Conservation (phyloP, 2,329 filamentous ascomycete genomes). For the Microascus cirrosus region DNA sequence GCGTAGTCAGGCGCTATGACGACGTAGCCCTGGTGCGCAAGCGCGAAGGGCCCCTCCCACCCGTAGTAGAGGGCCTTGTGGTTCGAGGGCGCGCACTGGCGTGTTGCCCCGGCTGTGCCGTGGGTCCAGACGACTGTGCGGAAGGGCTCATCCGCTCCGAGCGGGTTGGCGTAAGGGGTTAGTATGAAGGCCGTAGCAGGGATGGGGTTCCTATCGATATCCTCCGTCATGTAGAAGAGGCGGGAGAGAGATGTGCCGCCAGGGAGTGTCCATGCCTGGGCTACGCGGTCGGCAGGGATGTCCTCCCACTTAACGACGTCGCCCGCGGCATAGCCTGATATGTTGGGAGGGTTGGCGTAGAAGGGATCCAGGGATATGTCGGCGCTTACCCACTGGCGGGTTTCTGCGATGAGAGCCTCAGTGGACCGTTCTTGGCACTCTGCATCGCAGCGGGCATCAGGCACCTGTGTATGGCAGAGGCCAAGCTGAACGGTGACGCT, state of each 20-base stretch:
- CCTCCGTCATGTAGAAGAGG: slow-evolving; percentile 10
- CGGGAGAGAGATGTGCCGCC: slow-evolving; percentile 7
- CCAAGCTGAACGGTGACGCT: slow-evolving; percentile 10
- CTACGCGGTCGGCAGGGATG: slow-evolving; percentile 3
- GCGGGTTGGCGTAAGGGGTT: slow-evolving; percentile 6
- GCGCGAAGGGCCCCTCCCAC: slow-evolving; percentile 10
- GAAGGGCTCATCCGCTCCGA: background rate
- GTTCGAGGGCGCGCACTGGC: slow-evolving; percentile 13
- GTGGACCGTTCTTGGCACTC: slow-evolving; percentile 3
- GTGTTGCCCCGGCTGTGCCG: slow-evolving; percentile 11
- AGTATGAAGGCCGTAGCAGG: slow-evolving; percentile 9
- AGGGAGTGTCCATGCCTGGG: slow-evolving; percentile 9
- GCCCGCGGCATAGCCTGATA: slow-evolving; percentile 6
- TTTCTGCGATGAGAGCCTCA: slow-evolving; percentile 1
- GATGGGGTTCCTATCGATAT: slow-evolving; percentile 8
- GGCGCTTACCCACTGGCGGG: slow-evolving; percentile 4
- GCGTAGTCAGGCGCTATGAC: slow-evolving; percentile 7
- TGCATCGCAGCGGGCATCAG: slow-evolving; percentile 8
- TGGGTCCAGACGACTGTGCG: slow-evolving; percentile 13
- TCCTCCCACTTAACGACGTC: slow-evolving; percentile 10
- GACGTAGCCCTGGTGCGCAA: slow-evolving; percentile 7
- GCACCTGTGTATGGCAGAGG: slow-evolving; percentile 8
- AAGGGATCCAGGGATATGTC: slow-evolving; percentile 7
- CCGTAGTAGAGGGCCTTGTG: slow-evolving; percentile 12
- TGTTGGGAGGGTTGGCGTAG: slow-evolving; percentile 8